These are phyloP conservation scores for Monoraphidium neglectum DNA, from an alignment of 139 green algal species.

Conservation along the genomic window DNA sequence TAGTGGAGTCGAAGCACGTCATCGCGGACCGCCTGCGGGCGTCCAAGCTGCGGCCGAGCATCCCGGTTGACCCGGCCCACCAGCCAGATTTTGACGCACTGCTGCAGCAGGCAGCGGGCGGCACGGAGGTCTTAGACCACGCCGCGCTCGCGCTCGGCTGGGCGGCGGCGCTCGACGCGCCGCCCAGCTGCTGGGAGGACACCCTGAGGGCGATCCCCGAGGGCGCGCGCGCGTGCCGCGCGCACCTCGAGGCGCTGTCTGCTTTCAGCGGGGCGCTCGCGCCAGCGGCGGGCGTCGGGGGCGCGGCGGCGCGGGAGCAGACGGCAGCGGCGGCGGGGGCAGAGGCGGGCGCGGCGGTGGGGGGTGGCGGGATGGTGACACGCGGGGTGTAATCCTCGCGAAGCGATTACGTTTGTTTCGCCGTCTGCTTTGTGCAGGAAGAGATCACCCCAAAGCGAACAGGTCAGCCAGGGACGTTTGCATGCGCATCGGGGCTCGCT, in stretches of 20 bases:
- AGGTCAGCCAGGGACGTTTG: too few species aligned
- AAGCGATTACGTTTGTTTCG: too few species aligned
- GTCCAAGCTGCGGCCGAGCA: conserved; percentile 16
- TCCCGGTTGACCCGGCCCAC: conserved; percentile 17
- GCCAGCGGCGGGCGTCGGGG: too few species aligned
- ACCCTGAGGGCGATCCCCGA: conserved; percentile 9
- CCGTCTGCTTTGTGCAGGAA: too few species aligned
- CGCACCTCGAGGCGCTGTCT: background rate
- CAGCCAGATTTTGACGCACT: conserved; percentile 15
- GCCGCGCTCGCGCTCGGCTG: conserved; percentile 5
- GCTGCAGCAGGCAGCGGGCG: conserved; percentile 12
- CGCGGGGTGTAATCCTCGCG: too few species aligned
- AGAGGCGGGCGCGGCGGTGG: too few species aligned
- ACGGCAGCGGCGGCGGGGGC: too few species aligned
- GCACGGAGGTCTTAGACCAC: background rate
- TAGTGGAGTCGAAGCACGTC: background rate
- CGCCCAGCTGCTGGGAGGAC: conserved; percentile 24
- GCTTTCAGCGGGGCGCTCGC: too few species aligned
- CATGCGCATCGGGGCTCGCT: too few species aligned
- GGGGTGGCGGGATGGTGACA: too few species aligned
- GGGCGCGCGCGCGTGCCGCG: background rate
- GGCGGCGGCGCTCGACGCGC: conserved; percentile 4
- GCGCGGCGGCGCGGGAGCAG: too few species aligned
- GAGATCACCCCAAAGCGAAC: too few species aligned
- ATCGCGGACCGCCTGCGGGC: conserved; percentile 20